Evolutionary conservation across 2,329 filamentous ascomycete genomes (phyloP).

Genomic region (Fusarium nodosum): DNA sequence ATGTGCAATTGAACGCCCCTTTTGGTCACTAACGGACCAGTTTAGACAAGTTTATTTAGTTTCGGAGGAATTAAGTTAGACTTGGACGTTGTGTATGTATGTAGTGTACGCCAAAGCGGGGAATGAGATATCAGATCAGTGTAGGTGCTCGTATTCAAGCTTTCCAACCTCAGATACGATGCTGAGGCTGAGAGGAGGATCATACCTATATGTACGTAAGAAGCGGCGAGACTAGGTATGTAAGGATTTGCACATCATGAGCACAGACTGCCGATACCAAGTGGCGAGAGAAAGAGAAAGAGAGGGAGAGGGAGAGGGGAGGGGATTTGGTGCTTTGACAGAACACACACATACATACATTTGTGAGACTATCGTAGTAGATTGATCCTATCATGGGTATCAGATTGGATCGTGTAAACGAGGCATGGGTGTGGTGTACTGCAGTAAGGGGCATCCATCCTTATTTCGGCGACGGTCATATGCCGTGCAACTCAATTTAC

Average conservation of each 20-base stretch:
- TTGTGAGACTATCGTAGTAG: slow-evolving; percentile 14
- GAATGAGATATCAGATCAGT: slow-evolving; percentile 29
- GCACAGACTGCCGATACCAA: slow-evolving; percentile 24
- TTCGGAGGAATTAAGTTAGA: slow-evolving; percentile 26
- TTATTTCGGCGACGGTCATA: slow-evolving; percentile 15
- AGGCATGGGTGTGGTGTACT: slow-evolving; percentile 22
- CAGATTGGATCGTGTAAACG: slow-evolving; percentile 33
- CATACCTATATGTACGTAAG: not conserved
- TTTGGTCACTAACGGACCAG: slow-evolving; percentile 28
- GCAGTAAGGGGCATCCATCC: slow-evolving; percentile 20
- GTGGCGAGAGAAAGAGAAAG: slow-evolving; percentile 4
- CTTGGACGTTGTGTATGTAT: slow-evolving; percentile 7
- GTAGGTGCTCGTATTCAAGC: slow-evolving; percentile 36
- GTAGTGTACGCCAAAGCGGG: slow-evolving; percentile 20
- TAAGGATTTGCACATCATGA: slow-evolving; percentile 5
- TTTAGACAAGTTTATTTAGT: slow-evolving; percentile 18
- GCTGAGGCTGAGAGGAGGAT: slow-evolving; percentile 23
- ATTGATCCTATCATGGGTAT: slow-evolving; percentile 27
- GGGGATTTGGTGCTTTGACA: slow-evolving; percentile 1
- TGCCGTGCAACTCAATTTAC: slow-evolving; percentile 17
- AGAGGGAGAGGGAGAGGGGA: not conserved
- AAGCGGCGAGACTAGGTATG: not conserved
- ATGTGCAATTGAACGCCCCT: slow-evolving; percentile 37
- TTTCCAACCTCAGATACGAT: slow-evolving; percentile 24
- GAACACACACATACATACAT: not conserved